A percentile compares a stretch with the other conserved stretches of the same genome.
These are phyloP conservation scores for Pelagophyceae sp. DNA, from an alignment of 352 stramenopile species.

Conservation along the genomic window DNA sequence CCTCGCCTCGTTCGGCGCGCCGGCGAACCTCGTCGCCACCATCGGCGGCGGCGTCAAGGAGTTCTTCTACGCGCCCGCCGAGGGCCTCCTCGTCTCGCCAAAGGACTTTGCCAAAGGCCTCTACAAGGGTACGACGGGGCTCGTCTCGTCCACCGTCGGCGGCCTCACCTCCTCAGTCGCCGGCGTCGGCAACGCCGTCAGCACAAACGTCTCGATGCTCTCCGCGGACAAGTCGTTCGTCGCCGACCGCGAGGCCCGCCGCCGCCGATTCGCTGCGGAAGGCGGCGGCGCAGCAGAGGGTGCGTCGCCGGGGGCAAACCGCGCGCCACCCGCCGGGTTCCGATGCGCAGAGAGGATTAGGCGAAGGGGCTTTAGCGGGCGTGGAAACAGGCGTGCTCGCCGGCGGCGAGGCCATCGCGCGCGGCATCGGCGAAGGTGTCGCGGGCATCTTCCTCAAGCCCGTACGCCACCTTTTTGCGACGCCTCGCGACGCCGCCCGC, in stretches of 20 bases:
- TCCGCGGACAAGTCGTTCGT: slow-evolving; percentile 16
- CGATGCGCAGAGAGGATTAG: too few species aligned
- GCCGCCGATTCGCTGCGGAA: not conserved
- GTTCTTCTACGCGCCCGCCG: slow-evolving; percentile 80
- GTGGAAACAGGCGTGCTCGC: slow-evolving; percentile 26
- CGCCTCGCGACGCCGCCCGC: too few species aligned
- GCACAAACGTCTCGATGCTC: slow-evolving; percentile 24
- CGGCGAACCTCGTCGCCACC: slow-evolving; percentile 72
- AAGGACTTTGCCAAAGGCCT: slow-evolving; percentile 27
- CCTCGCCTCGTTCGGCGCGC: slow-evolving; percentile 75
- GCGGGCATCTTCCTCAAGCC: slow-evolving; percentile 40
- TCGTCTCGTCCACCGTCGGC: slow-evolving; percentile 25
- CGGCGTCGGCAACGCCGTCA: slow-evolving; percentile 23
- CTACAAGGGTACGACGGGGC: slow-evolving; percentile 16
- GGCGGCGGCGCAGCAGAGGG: too few species aligned
- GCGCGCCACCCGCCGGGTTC: too few species aligned
- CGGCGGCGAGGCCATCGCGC: slow-evolving; percentile 33
- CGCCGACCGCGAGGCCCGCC: slow-evolving; percentile 13
- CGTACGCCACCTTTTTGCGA: too few species aligned
- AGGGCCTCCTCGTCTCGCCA: slow-evolving; percentile 66
- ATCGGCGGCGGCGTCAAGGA: slow-evolving; percentile 75
- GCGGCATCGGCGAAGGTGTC: slow-evolving; percentile 36
- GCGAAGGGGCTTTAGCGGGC: too few species aligned
- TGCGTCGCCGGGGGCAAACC: too few species aligned
- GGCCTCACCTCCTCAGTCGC: slow-evolving; percentile 23